Conservation (phyloP, 2,329 filamentous ascomycete species). For the Clonostachys byssicola region DNA sequence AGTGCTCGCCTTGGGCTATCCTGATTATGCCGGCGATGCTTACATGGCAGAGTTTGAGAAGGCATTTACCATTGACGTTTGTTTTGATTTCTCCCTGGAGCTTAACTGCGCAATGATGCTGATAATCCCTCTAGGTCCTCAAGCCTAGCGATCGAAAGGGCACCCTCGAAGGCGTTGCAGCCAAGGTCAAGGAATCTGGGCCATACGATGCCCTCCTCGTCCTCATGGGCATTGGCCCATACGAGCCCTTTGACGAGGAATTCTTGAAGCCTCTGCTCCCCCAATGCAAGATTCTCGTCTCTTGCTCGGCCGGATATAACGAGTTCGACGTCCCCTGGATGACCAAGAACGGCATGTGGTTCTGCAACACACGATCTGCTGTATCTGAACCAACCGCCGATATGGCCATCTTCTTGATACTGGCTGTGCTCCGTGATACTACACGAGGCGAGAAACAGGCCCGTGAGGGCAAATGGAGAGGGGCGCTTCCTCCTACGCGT, state of each 20-base stretch:
- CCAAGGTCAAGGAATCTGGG: slow-evolving; percentile 15
- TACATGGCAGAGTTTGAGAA: background rate
- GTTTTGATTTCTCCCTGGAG: too few relatives aligned
- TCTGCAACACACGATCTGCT: slow-evolving; percentile 64
- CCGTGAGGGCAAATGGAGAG: slow-evolving; percentile 56
- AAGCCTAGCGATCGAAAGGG: background rate
- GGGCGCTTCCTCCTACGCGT: slow-evolving; percentile 13
- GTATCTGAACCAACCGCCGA: slow-evolving; percentile 71
- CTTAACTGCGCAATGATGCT: too few relatives aligned
- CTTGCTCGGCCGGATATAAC: slow-evolving; percentile 60
- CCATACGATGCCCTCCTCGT: slow-evolving; percentile 40
- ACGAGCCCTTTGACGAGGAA: slow-evolving; percentile 40
- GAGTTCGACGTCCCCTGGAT: slow-evolving; percentile 64
- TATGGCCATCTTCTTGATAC: slow-evolving; percentile 39
- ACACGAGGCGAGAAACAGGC: slow-evolving; percentile 26
- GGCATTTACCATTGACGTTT: background rate
- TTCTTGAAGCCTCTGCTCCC: slow-evolving; percentile 31
- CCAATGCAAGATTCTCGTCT: slow-evolving; percentile 35
- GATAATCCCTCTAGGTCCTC: background rate
- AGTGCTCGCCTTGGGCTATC: background rate
- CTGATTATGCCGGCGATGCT: background rate
- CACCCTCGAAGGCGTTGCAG: background rate
- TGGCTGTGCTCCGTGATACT: slow-evolving; percentile 60
- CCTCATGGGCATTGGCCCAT: slow-evolving; percentile 41
- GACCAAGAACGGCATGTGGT: slow-evolving; percentile 43